These are phyloP conservation scores for Linnemannia schmuckeri DNA, from an alignment of 192 early-diverging fungal species.

Conservation along the genomic window DNA sequence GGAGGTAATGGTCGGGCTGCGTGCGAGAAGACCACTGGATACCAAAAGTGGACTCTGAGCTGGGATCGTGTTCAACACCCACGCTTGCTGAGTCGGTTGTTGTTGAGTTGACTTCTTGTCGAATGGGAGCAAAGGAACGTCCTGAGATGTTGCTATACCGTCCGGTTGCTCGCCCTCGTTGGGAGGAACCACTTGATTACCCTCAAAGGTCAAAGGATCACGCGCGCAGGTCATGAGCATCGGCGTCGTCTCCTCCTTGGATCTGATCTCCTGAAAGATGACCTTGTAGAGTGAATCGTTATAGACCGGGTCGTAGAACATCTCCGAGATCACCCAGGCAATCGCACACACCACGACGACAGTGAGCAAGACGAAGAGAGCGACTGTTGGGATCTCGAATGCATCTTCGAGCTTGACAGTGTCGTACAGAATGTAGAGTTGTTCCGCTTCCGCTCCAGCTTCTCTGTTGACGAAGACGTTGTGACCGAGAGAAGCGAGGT, in stretches of 20 bases:
- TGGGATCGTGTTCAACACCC: no score
- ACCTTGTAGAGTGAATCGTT: not conserved
- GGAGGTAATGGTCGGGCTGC: no score
- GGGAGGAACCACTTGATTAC: not conserved
- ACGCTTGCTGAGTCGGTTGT: no score
- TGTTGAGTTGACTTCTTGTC: not conserved
- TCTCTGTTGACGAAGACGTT: no score
- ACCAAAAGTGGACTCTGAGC: no score
- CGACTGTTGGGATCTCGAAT: not conserved
- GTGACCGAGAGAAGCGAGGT: no score
- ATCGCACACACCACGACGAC: not conserved
- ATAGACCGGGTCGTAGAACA: not conserved
- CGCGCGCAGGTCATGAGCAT: slow-evolving; percentile 6
- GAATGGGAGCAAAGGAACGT: no score
- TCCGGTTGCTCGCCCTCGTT: not conserved
- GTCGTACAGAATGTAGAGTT: slow-evolving; percentile 8
- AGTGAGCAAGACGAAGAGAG: not conserved
- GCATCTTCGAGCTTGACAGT: slow-evolving; percentile 17
- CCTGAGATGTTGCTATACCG: not conserved
- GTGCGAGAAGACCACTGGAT: no score
- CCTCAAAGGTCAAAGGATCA: not conserved
- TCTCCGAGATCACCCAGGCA: not conserved
- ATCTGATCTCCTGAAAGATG: slow-evolving; percentile 1
- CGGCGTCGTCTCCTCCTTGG: not conserved
- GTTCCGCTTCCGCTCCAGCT: no score